Evolutionary conservation across 176 grass and related monocot genomes (phyloP).

Genomic region (Dactylis glomerata): DNA sequence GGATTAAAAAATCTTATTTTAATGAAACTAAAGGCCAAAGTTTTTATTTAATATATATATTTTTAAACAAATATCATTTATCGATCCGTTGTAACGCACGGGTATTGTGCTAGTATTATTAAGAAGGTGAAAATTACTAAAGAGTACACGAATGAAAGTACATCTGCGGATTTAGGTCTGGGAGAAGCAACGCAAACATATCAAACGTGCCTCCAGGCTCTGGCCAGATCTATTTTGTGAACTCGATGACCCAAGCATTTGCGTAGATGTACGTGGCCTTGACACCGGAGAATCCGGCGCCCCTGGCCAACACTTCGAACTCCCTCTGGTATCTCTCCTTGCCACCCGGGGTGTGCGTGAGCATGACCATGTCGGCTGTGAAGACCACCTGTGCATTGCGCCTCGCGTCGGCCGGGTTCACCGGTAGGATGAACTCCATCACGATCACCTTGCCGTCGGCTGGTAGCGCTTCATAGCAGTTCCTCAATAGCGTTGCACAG

Average conservation of each 20-base stretch:
- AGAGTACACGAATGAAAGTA: too few relatives aligned
- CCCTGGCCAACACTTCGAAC: conserved; percentile 37
- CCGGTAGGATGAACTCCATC: conserved; percentile 62
- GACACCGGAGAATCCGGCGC: conserved; percentile 36
- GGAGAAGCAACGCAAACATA: too few relatives aligned
- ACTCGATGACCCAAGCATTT: too few relatives aligned
- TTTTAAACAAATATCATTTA: too few relatives aligned
- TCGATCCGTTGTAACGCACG: too few relatives aligned
- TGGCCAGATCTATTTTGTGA: conserved; percentile 40
- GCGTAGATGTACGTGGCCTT: conserved; percentile 35
- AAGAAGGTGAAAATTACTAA: too few relatives aligned
- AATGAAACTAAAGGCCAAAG: too few relatives aligned
- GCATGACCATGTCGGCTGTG: conserved; percentile 42
- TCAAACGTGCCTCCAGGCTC: too few relatives aligned
- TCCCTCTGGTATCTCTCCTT: conserved; percentile 52
- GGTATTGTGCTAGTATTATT: too few relatives aligned
- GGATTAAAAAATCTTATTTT: too few relatives aligned
- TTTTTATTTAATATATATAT: too few relatives aligned
- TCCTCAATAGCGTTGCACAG: conserved; percentile 61
- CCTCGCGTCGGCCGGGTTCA: conserved; percentile 1
- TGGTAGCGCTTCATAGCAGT: conserved; percentile 85
- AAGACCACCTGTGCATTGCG: conserved; percentile 33
- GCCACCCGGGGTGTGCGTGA: conserved; percentile 53
- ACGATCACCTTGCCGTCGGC: conserved; percentile 72
- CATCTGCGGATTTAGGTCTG: too few relatives aligned